A percentile compares a stretch with the other conserved stretches of the same genome.
Conservation (phyloP, 2,329 filamentous ascomycete species). For the Claviceps fusiformis region DNA sequence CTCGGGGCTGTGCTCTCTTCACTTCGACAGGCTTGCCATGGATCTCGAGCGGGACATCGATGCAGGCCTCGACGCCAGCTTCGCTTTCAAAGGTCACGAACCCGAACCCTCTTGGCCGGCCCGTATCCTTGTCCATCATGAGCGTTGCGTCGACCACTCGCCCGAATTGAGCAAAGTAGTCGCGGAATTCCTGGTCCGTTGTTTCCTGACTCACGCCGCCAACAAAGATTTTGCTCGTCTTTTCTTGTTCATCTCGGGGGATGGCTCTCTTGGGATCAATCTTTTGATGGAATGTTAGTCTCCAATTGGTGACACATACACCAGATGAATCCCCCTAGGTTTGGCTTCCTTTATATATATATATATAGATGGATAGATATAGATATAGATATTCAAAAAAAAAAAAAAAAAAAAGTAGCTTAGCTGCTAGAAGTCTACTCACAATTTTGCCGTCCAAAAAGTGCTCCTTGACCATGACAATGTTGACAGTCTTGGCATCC, state of each 20-base stretch:
- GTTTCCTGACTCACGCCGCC: conserved; percentile 96
- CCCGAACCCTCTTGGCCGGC: conserved; percentile 88
- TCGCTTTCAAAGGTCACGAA: conserved; percentile 98
- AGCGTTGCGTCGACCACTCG: conserved; percentile 93
- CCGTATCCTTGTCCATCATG: conserved; percentile 99
- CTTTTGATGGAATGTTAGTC: conserved; percentile 29
- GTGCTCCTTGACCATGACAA: conserved; percentile 99
- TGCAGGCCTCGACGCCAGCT: conserved; percentile 81
- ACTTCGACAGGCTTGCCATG: conserved; percentile 95
- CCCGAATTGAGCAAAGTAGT: conserved; percentile 94
- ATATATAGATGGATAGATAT: no score
- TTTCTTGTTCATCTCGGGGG: conserved; percentile 92
- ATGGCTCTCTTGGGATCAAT: conserved; percentile 98
- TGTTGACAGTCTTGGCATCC: conserved; percentile 95
- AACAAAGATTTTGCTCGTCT: conserved; percentile 97
- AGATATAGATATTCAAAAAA: no score
- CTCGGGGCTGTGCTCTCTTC: conserved; percentile 91
- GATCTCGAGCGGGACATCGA: conserved; percentile 76
- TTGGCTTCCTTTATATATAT: no score
- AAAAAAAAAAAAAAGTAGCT: background rate
- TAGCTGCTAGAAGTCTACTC: conserved; percentile 23
- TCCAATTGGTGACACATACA: no score
- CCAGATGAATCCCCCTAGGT: background rate
- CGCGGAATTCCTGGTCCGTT: conserved; percentile 88
- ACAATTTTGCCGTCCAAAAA: conserved; percentile 97